Percentiles rank a stretch among this genome's conserved stretches.
Conservation (phyloP, 2,329 filamentous ascomycete species). For the Orbilia brochopaga region DNA sequence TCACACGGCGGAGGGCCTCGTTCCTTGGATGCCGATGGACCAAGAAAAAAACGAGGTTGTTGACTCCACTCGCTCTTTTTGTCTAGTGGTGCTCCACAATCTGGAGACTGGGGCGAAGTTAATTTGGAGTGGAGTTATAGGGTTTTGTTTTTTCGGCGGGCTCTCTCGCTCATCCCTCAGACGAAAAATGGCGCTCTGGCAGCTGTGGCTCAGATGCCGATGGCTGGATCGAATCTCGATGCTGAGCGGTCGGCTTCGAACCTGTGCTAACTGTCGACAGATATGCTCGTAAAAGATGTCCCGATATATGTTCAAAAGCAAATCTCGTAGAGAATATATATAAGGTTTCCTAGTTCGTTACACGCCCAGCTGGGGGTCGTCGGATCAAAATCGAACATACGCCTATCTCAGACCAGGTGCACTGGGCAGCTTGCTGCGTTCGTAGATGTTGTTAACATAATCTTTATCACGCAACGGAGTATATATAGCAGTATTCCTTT, state of each 20-base stretch:
- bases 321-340: constrained; percentile 30
- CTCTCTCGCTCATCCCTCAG: constrained; percentile 22
- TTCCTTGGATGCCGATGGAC: constrained; percentile 50
- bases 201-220: constrained; percentile 45
- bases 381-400: constrained; percentile 46
- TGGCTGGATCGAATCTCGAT: constrained; percentile 45
- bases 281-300: constrained; percentile 11
- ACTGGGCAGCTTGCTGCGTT: constrained; percentile 12
- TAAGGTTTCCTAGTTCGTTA: constrained; percentile 29
- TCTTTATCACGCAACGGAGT: constrained; percentile 38
- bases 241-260: constrained; percentile 38
- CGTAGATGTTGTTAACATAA: constrained; percentile 27
- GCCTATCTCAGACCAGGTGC: constrained; percentile 33
- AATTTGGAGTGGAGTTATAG: constrained; percentile 50
- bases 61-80: constrained; percentile 48
- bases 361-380: constrained; percentile 28
- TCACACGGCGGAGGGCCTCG: constrained; percentile 50
- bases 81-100: constrained; percentile 45
- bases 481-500: constrained; percentile 19
- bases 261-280: constrained; percentile 35
- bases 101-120: constrained; percentile 49
- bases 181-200: constrained; percentile 41
- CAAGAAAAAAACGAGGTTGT: constrained; percentile 50
- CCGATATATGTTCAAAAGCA: constrained; percentile 27
- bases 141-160: constrained; percentile 26